A percentile compares a stretch with the other conserved stretches of the same genome.
Conservation (phyloP, 1,284 basidiomycete species). For the Neolentinus lepideus region DNA sequence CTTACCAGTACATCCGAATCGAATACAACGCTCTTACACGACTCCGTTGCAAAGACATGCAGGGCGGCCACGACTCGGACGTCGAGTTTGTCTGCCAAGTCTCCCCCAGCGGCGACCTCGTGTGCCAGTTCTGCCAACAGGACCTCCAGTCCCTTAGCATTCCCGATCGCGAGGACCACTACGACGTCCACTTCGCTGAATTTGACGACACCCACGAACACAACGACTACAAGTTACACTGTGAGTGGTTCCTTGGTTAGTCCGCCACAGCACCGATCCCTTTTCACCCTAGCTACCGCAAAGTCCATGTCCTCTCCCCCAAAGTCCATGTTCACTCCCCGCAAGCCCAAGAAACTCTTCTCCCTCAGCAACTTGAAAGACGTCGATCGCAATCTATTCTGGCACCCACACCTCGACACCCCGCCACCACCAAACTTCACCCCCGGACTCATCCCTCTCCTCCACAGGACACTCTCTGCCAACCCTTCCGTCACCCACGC, state of each 20-base stretch:
- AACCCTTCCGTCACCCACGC: background rate
- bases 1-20: no score
- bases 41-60: no score
- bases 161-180: constrained; percentile 37
- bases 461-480: background rate
- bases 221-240: no score
- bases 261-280: no score
- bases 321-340: background rate
- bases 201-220: no score
- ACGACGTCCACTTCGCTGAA: constrained; percentile 34
- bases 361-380: background rate
- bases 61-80: background rate
- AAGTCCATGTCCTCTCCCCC: background rate
- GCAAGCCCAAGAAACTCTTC: background rate
- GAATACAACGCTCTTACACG: no score
- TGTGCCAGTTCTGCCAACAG: constrained; percentile 43
- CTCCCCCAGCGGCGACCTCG: background rate
- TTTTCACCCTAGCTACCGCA: no score
- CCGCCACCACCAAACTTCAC: background rate
- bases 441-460: background rate
- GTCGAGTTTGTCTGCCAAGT: background rate
- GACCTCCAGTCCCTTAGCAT: constrained; percentile 30
- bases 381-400: background rate
- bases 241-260: no score
- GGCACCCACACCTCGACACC: background rate